phyloP scores from a whole-genome alignment of 345 rosid species.

The Melastoma malabathricum region DNA sequence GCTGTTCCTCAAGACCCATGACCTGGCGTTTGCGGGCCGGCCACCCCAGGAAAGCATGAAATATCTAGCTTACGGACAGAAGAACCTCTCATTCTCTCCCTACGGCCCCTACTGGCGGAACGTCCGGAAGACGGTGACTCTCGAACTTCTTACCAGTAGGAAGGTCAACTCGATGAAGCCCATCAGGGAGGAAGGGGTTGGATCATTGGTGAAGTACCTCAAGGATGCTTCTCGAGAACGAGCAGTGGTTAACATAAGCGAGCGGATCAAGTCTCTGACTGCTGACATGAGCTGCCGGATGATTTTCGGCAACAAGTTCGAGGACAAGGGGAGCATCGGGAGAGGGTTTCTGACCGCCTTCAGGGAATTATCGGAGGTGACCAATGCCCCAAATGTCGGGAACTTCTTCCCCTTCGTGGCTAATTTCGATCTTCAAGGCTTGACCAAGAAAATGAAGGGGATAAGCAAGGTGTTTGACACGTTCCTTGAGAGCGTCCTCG shows the following conservation, averaged over 20 bases:
- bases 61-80: constrained; percentile 5
- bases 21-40: constrained; percentile 23
- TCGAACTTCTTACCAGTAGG: constrained; percentile 15
- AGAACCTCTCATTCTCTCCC: constrained; percentile 15
- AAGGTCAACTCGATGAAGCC: constrained; percentile 14
- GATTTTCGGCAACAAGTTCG: neutral
- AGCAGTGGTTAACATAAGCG: constrained; percentile 7
- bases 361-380: neutral
- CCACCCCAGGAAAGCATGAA: constrained; percentile 8
- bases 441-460: too few relatives aligned
- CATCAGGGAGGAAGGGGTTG: constrained; percentile 9
- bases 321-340: neutral
- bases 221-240: neutral
- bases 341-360: neutral
- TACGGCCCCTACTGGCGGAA: constrained; percentile 25
- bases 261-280: constrained; percentile 1
- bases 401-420: too few relatives aligned
- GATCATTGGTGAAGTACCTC: constrained; percentile 3
- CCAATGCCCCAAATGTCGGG: neutral
- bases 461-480: too few relatives aligned
- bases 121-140: constrained; percentile 12
- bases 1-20: constrained; percentile 23
- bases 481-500: too few relatives aligned
- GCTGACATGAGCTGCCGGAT: constrained; percentile 3
- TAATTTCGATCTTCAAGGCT: too few relatives aligned